phyloP scores from a whole-genome alignment of 1,284 basidiomycete genomes.

The Pascua sp. region DNA sequence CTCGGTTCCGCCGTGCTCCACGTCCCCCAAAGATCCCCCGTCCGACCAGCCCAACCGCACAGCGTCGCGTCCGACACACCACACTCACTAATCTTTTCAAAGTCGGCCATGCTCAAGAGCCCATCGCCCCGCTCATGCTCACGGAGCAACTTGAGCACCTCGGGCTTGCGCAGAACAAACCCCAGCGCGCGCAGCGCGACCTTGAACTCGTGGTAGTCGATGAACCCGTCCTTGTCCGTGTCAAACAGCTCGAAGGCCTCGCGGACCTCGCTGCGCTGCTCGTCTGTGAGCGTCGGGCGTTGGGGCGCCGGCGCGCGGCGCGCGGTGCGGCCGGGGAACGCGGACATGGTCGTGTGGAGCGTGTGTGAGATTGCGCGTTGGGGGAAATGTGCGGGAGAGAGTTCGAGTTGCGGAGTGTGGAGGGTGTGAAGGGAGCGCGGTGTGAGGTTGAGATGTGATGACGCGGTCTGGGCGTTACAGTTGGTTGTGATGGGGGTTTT shows the following conservation, averaged over 20 bases:
- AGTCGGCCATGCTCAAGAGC: slow-evolving; percentile 92
- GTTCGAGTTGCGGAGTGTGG: too few relatives aligned
- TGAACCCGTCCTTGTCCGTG: slow-evolving; percentile 94
- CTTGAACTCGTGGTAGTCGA: slow-evolving; percentile 98
- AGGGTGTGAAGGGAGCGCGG: neutral
- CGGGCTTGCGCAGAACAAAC: slow-evolving; percentile 97
- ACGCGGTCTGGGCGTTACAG: neutral
- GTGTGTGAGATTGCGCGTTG: neutral
- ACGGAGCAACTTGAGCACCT: slow-evolving; percentile 89
- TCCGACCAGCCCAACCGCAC: neutral
- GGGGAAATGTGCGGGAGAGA: neutral
- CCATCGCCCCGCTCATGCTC: slow-evolving; percentile 90
- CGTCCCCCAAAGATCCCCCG: too few relatives aligned
- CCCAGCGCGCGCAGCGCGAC: slow-evolving; percentile 97
- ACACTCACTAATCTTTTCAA: slow-evolving; percentile 92
- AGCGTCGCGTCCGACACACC: too few relatives aligned
- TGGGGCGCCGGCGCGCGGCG: slow-evolving; percentile 11
- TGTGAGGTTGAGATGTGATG: neutral
- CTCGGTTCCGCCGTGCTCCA: too few relatives aligned
- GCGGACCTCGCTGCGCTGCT: slow-evolving; percentile 95
- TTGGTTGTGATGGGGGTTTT: too few relatives aligned
- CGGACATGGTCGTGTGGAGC: slow-evolving; percentile 12
- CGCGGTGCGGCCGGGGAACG: slow-evolving; percentile 11
- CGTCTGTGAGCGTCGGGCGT: slow-evolving; percentile 78
- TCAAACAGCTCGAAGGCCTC: slow-evolving; percentile 99